phyloP scores from a whole-genome alignment of 192 early-diverging fungal genomes.

The Coemansia asiatica region DNA sequence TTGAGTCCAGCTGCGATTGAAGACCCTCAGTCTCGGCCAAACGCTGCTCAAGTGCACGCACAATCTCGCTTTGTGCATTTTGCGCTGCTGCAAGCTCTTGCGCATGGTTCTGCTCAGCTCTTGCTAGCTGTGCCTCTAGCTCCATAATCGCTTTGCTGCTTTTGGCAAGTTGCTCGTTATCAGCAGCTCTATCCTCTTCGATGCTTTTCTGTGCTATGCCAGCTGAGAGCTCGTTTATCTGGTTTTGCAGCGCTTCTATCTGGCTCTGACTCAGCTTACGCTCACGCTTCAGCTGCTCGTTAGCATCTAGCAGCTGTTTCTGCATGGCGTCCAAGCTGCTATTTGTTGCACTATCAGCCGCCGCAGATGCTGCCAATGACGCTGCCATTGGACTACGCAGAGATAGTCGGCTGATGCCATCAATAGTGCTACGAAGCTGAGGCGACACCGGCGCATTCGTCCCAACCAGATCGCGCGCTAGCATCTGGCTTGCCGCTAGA shows the following conservation, averaged over 20 bases:
- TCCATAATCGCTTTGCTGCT: constrained; percentile 5
- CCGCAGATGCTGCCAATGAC: not conserved
- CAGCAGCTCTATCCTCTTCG: not conserved
- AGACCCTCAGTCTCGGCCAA: not conserved
- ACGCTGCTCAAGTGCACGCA: constrained; percentile 2
- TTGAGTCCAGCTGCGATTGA: not conserved
- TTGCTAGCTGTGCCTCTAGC: constrained; percentile 14
- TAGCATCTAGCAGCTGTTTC: constrained; percentile 32
- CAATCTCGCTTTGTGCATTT: constrained; percentile 5
- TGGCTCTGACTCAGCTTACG: constrained; percentile 21
- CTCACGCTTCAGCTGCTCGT: constrained; percentile 37
- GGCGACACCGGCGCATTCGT: constrained; percentile 25
- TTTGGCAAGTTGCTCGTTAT: not conserved
- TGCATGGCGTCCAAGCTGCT: constrained; percentile 7
- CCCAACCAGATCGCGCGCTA: constrained; percentile 48
- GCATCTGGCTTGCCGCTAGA: constrained; percentile 59
- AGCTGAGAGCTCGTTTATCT: constrained; percentile 15
- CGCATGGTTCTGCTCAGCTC: constrained; percentile 1
- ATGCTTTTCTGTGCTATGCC: constrained; percentile 4
- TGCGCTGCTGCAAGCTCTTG: constrained; percentile 8
- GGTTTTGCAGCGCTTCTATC: constrained; percentile 30
- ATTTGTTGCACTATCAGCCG: not conserved
- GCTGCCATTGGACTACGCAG: constrained; percentile 9
- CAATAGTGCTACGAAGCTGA: constrained; percentile 6
- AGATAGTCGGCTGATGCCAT: not conserved